Conservation (phyloP, 2,329 filamentous ascomycete species). For the Botrytis porri region DNA sequence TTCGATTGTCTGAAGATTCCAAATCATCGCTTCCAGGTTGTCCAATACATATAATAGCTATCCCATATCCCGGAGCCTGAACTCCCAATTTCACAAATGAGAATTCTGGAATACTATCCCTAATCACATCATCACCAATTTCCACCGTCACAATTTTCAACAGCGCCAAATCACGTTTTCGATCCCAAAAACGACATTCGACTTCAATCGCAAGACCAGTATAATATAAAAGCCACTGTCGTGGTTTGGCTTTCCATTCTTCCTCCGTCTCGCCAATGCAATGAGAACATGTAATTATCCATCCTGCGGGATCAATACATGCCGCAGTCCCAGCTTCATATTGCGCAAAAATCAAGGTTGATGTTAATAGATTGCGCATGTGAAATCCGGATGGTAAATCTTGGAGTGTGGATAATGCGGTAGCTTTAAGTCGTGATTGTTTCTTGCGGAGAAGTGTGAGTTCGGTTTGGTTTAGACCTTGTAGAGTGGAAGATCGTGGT, state of each 20-base stretch:
- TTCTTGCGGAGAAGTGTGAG: not conserved
- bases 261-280: not conserved
- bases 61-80: not conserved
- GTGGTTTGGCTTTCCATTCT: not conserved
- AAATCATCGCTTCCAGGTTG: conserved; percentile 46
- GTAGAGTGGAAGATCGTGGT: not conserved
- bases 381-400: not conserved
- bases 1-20: conserved; percentile 42
- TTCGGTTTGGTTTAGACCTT: not conserved
- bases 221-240: not conserved
- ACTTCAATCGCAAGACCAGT: not conserved
- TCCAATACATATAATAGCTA: conserved; percentile 39
- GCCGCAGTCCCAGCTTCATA: not conserved
- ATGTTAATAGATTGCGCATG: not conserved
- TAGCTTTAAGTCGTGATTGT: not conserved
- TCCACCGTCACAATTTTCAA: not conserved
- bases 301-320: not conserved
- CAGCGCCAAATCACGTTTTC: not conserved
- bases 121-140: not conserved
- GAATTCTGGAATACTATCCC: not conserved
- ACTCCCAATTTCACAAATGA: not conserved
- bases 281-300: not conserved
- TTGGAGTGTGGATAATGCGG: not conserved
- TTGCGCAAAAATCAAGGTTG: not conserved
- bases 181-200: not conserved